phyloP scores from a whole-genome alignment of 129 eudicot genomes.

The Flaveria robusta region DNA sequence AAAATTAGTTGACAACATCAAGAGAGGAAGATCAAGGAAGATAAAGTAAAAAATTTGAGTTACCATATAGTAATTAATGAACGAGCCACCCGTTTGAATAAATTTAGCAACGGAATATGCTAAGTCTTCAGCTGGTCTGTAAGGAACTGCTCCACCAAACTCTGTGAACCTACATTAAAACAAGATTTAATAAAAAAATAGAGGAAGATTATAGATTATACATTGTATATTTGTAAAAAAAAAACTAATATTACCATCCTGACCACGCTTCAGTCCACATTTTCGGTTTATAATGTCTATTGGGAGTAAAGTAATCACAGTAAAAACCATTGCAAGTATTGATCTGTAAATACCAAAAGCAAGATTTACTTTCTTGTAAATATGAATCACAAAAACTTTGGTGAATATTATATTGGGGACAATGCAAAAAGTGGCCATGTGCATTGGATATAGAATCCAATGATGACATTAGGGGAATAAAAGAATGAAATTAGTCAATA shows the following conservation, averaged over 20 bases:
- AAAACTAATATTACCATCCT: conserved; percentile 67
- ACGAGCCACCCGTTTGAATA: conserved; percentile 94
- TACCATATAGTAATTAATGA: conserved; percentile 91
- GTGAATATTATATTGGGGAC: conserved; percentile 34
- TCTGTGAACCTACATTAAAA: conserved; percentile 66
- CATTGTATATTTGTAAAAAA: not conserved
- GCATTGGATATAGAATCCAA: conserved; percentile 39
- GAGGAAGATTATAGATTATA: not conserved
- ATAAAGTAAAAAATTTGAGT: conserved; percentile 9
- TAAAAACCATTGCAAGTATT: conserved; percentile 99
- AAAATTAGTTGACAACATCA: conserved; percentile 5
- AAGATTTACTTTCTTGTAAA: conserved; percentile 29
- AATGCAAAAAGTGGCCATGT: conserved; percentile 50
- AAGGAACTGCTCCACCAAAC: conserved; percentile 94
- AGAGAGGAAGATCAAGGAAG: not conserved
- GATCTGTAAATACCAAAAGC: conserved; percentile 53
- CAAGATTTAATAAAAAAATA: not conserved
- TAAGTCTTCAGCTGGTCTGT: conserved; percentile 97
- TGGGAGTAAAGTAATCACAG: conserved; percentile 96
- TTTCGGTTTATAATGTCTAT: conserved; percentile 79
- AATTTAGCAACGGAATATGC: conserved; percentile 88
- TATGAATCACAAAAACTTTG: conserved; percentile 5
- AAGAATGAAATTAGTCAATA: conserved; percentile 33
- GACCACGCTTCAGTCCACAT: conserved; percentile 99
- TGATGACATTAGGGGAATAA: conserved; percentile 30